A percentile compares a stretch with the other conserved stretches of the same genome.
phyloP scores from a whole-genome alignment of 352 stramenopile species.

The Vaucheria bursata region DNA sequence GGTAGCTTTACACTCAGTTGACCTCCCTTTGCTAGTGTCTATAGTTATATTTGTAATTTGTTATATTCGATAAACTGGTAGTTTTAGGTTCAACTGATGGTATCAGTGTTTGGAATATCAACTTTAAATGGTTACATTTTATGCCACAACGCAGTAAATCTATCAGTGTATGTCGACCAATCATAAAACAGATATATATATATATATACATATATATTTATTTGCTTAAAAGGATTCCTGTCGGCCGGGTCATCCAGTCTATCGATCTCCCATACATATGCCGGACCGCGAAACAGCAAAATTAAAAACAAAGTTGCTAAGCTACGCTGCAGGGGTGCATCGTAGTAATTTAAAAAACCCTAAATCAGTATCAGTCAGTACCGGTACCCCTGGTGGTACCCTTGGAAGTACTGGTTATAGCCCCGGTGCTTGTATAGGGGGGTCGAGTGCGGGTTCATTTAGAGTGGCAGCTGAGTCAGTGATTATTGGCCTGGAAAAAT shows the following conservation, averaged over 20 bases:
- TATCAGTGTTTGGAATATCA: no score
- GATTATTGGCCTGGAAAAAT: conserved; percentile 6
- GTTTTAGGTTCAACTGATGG: no score
- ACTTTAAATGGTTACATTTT: no score
- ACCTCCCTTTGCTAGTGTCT: no score
- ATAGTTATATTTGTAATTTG: no score
- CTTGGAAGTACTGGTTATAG: neutral
- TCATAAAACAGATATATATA: no score
- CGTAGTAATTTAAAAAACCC: neutral
- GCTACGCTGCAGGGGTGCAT: conserved; percentile 14
- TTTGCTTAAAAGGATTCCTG: no score
- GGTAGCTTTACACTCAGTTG: no score
- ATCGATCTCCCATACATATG: conserved; percentile 42
- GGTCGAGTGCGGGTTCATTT: neutral
- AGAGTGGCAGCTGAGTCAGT: conserved; percentile 40
- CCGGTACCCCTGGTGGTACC: neutral
- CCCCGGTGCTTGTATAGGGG: neutral
- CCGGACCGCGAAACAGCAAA: conserved; percentile 54
- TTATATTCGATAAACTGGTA: no score
- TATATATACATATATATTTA: no score
- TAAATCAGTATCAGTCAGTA: neutral
- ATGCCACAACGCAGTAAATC: no score
- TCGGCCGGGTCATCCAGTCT: neutral
- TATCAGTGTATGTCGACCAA: no score
- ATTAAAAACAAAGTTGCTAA: conserved; percentile 48